Percentiles rank a stretch among this genome's conserved stretches.
phyloP scores from a whole-genome alignment of 306 rosid species.

The Ormosia semicastrata region DNA sequence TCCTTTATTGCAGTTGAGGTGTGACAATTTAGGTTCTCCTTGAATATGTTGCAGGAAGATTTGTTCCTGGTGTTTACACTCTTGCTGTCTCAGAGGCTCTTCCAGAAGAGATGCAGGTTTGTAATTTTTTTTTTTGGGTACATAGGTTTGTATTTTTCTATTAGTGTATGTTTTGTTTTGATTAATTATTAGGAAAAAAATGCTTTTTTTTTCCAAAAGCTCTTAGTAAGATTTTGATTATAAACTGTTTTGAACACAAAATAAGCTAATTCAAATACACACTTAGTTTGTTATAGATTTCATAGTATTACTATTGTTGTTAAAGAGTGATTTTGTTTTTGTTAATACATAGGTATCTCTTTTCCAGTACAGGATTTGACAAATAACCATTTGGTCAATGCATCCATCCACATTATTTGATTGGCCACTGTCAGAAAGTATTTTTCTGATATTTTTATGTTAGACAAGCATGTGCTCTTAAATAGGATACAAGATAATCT shows the following conservation, averaged over 20 bases:
- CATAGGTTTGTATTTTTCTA: slow-evolving; percentile 48
- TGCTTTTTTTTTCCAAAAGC: too few species aligned
- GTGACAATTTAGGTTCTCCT: slow-evolving; percentile 11
- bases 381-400: background rate
- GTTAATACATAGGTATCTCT: background rate
- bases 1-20: background rate
- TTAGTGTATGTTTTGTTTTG: background rate
- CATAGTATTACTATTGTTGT: background rate
- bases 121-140: background rate
- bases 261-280: too few species aligned
- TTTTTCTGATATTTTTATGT: too few species aligned
- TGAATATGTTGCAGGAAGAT: slow-evolving; percentile 57
- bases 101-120: slow-evolving; percentile 92
- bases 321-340: background rate
- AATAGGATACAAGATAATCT: too few species aligned
- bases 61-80: slow-evolving; percentile 87
- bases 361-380: slow-evolving; percentile 2
- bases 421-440: too few species aligned
- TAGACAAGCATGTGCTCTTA: too few species aligned
- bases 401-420: background rate
- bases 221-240: too few species aligned
- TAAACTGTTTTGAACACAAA: too few species aligned
- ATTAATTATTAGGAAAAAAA: too few species aligned
- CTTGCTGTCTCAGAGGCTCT: slow-evolving; percentile 98
- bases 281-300: background rate